Evolutionary conservation across 2,329 filamentous ascomycete species (phyloP).

Genomic region (Neopestalotiopsis rosae): DNA sequence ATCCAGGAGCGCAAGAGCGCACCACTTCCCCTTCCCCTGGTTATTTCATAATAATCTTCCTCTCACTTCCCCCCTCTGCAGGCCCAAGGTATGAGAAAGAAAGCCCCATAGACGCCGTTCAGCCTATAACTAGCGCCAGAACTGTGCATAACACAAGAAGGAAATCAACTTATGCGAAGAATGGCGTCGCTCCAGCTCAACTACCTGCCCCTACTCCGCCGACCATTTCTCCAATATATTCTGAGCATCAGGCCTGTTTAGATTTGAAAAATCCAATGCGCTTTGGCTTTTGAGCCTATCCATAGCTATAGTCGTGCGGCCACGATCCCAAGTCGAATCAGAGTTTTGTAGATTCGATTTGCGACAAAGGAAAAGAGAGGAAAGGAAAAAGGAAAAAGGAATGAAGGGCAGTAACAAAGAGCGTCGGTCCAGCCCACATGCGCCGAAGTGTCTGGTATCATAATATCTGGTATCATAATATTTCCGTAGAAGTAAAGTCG

Average conservation of each 20-base stretch:
- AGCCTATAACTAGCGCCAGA: conserved; percentile 15
- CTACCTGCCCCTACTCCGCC: neutral
- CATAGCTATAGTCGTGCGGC: neutral
- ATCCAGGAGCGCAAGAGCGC: neutral
- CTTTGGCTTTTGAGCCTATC: neutral
- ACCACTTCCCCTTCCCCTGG: neutral
- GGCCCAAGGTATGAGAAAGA: neutral
- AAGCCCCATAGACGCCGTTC: conserved; percentile 2
- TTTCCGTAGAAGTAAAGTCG: conserved; percentile 15
- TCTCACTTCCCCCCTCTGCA: neutral
- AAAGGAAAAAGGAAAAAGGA: neutral
- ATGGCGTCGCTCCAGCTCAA: neutral
- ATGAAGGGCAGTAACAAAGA: conserved; percentile 12
- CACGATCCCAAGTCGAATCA: conserved; percentile 7
- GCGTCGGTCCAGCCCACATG: conserved; percentile 14
- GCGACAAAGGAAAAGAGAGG: neutral
- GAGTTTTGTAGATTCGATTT: neutral
- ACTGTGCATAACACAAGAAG: conserved; percentile 2
- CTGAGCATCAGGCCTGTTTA: neutral
- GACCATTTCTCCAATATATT: neutral
- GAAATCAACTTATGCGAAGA: neutral
- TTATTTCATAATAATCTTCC: neutral
- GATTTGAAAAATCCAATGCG: neutral
- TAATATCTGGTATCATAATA: conserved; percentile 17
- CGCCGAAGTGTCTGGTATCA: conserved; percentile 8